Percentiles rank a stretch among this genome's conserved stretches.
Conservation (phyloP, 2,329 filamentous ascomycete genomes). For the Fusarium sp. region DNA sequence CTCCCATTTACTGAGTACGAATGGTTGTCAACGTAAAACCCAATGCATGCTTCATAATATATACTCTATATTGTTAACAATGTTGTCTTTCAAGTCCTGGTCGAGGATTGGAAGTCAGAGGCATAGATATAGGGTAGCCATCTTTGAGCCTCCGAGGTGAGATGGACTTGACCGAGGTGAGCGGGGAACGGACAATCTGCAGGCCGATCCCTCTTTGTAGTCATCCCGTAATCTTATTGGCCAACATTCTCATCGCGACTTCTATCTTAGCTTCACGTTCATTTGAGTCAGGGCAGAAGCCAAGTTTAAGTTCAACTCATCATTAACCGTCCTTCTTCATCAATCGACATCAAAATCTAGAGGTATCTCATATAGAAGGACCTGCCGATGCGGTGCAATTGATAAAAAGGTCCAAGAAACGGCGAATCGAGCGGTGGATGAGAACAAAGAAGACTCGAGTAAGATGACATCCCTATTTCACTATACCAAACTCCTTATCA, state of each 20-base stretch:
- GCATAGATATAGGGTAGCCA: conserved; percentile 22
- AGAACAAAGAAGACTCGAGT: conserved; percentile 27
- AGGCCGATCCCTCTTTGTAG: conserved; percentile 14
- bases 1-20: not conserved
- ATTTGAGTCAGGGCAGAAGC: conserved; percentile 19
- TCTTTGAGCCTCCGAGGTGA: not conserved
- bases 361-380: not conserved
- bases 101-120: not conserved
- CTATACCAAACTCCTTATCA: not conserved
- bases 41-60: not conserved
- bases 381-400: not conserved
- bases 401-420: not conserved
- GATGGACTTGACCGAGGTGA: not conserved
- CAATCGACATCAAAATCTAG: not conserved
- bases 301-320: conserved; percentile 32
- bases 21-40: not conserved
- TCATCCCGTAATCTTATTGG: conserved; percentile 37
- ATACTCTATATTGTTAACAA: not conserved
- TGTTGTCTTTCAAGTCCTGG: not conserved
- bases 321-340: conserved; percentile 8
- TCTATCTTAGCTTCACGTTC: conserved; percentile 35
- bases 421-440: conserved; percentile 14
- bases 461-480: conserved; percentile 13
- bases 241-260: conserved; percentile 35
- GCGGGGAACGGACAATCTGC: conserved; percentile 43